phyloP scores from a whole-genome alignment of 2,329 filamentous ascomycete species.

The Thelonectria blattea region DNA sequence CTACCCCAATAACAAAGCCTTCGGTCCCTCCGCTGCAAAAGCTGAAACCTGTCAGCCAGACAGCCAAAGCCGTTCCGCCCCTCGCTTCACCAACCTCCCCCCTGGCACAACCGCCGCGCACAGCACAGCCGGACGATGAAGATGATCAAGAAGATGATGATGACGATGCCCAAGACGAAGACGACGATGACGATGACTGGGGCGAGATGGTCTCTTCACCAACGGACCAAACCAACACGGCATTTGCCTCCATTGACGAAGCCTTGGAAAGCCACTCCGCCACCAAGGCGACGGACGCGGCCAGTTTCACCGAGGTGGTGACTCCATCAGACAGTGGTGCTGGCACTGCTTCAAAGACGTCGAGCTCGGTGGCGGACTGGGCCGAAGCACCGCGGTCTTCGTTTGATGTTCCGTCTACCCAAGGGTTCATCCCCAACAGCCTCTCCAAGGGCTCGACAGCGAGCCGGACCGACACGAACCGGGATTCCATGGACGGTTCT shows the following conservation, averaged over 20 bases:
- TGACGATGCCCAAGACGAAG: neutral
- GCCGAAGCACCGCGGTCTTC: constrained; percentile 16
- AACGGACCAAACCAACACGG: constrained; percentile 25
- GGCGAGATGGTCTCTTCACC: constrained; percentile 62
- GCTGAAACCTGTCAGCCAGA: constrained; percentile 25
- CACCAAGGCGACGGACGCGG: constrained; percentile 5
- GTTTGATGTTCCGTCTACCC: constrained; percentile 14
- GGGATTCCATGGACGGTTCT: constrained; percentile 9
- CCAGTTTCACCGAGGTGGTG: constrained; percentile 20
- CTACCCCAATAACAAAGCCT: constrained; percentile 8
- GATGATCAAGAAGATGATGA: constrained; percentile 1
- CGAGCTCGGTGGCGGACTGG: constrained; percentile 4
- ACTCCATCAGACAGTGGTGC: constrained; percentile 18
- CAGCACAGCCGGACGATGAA: constrained; percentile 21
- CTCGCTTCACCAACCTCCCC: constrained; percentile 29
- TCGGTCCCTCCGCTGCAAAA: constrained; percentile 9
- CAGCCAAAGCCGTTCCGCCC: neutral
- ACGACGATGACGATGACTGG: constrained; percentile 62
- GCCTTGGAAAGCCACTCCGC: constrained; percentile 7
- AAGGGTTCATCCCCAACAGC: constrained; percentile 12
- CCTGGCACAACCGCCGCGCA: constrained; percentile 30
- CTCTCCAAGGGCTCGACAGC: constrained; percentile 30
- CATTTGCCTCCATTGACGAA: constrained; percentile 28
- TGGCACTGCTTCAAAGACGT: constrained; percentile 1
- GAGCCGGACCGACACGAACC: constrained; percentile 17